Conservation (phyloP, 179 eudicot genomes). For the Monotropa hypopitys region DNA sequence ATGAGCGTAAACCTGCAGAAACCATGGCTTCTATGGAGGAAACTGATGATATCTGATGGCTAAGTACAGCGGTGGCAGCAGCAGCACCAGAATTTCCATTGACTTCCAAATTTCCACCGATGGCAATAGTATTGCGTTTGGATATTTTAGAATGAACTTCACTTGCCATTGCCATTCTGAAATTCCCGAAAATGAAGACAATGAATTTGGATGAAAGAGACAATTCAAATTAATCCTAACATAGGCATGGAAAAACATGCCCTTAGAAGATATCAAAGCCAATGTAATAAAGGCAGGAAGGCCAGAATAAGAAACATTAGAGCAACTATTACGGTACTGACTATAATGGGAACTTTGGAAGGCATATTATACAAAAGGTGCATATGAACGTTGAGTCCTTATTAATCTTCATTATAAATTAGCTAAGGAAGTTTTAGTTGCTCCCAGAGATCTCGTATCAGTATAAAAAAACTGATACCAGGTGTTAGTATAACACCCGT, state of each 20-base stretch:
- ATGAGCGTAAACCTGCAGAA: conserved; percentile 71
- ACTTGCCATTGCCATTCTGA: conserved; percentile 88
- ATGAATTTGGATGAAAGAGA: neutral
- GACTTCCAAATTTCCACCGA: conserved; percentile 87
- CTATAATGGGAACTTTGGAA: neutral
- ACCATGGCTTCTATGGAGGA: conserved; percentile 68
- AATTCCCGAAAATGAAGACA: neutral
- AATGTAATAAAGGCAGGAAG: neutral
- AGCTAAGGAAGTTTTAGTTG: neutral
- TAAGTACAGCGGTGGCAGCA: conserved; percentile 53
- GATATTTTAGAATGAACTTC: conserved; percentile 86
- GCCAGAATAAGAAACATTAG: neutral
- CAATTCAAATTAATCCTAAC: neutral
- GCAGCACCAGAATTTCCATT: conserved; percentile 67
- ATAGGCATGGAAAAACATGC: neutral
- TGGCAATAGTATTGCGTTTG: conserved; percentile 44
- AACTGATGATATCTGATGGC: conserved; percentile 66
- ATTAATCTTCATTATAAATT: neutral
- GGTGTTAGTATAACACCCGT: too few relatives aligned
- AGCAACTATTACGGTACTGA: neutral
- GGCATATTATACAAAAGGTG: neutral
- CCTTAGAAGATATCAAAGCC: neutral
- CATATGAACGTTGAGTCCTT: neutral
- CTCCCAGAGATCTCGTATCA: neutral
- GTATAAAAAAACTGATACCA: neutral